A percentile compares a stretch with the other conserved stretches of the same genome.
Conservation (phyloP, 768 basidiomycete species). For the Russula olivacea region DNA sequence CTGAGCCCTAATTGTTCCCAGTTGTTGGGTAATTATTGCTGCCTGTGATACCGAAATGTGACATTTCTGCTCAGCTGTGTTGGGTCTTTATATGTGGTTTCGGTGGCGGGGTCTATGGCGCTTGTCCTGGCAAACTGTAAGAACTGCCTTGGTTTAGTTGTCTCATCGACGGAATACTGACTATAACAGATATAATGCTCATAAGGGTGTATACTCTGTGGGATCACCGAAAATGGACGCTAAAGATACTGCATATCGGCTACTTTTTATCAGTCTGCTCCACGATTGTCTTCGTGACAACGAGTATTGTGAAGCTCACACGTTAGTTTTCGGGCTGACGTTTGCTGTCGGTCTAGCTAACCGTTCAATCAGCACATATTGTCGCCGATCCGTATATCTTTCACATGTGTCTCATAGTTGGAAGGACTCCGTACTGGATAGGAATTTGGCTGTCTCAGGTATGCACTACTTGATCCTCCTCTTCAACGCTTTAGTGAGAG, state of each 20-base stretch:
- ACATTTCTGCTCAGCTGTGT: slow-evolving; percentile 6
- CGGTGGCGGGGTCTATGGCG: slow-evolving; percentile 30
- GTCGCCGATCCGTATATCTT: slow-evolving; percentile 9
- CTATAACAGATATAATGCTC: slow-evolving; percentile 34
- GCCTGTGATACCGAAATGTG: neutral
- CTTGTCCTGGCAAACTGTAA: slow-evolving; percentile 29
- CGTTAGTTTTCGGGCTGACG: slow-evolving; percentile 1
- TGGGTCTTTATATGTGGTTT: slow-evolving; percentile 9
- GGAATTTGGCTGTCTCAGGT: slow-evolving; percentile 36
- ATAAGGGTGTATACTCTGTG: slow-evolving; percentile 36
- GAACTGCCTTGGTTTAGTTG: slow-evolving; percentile 23
- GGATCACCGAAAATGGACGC: slow-evolving; percentile 32
- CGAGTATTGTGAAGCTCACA: slow-evolving; percentile 3
- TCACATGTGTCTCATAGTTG: slow-evolving; percentile 18
- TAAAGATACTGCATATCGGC: neutral
- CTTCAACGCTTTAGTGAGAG: neutral
- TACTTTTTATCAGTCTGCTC: slow-evolving; percentile 13
- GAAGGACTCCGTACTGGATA: slow-evolving; percentile 13
- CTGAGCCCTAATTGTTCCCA: neutral
- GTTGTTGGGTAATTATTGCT: neutral
- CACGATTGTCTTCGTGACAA: slow-evolving; percentile 9
- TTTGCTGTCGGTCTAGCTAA: neutral
- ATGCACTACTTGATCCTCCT: neutral
- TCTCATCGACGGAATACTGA: slow-evolving; percentile 24
- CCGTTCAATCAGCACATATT: neutral